These are phyloP conservation scores for Mycena alexandri DNA, from an alignment of 768 basidiomycete genomes.

Conservation along the genomic window DNA sequence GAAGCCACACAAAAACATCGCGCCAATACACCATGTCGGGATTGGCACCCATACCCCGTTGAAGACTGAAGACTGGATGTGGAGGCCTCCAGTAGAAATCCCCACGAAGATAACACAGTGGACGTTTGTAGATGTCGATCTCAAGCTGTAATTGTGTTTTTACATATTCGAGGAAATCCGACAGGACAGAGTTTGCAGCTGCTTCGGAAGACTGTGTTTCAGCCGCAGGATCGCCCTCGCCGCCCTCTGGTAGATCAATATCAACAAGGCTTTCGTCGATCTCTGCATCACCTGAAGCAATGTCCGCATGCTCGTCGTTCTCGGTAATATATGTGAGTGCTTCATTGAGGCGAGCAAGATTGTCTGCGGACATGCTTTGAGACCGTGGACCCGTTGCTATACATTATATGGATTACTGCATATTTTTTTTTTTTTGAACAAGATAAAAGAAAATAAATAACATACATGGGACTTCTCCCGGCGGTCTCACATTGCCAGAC, in stretches of 20 bases:
- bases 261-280: constrained; percentile 24
- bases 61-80: constrained; percentile 12
- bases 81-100: constrained; percentile 12
- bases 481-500: too few species aligned
- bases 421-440: too few species aligned
- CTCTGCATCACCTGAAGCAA: constrained; percentile 1
- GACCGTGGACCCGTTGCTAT: neutral
- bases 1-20: constrained; percentile 16
- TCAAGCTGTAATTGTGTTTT: neutral
- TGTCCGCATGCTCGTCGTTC: constrained; percentile 29
- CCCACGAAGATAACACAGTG: constrained; percentile 9
- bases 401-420: too few species aligned
- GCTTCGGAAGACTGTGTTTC: neutral
- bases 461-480: too few species aligned
- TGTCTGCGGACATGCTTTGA: neutral
- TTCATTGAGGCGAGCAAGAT: constrained; percentile 2
- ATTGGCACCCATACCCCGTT: neutral
- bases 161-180: neutral
- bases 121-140: neutral
- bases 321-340: constrained; percentile 11
- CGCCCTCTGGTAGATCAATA: neutral
- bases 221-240: neutral
- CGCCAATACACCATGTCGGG: constrained; percentile 1
- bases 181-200: neutral
- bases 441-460: too few species aligned